Conservation (phyloP, 768 basidiomycete species). For the Suillus subluteus region DNA sequence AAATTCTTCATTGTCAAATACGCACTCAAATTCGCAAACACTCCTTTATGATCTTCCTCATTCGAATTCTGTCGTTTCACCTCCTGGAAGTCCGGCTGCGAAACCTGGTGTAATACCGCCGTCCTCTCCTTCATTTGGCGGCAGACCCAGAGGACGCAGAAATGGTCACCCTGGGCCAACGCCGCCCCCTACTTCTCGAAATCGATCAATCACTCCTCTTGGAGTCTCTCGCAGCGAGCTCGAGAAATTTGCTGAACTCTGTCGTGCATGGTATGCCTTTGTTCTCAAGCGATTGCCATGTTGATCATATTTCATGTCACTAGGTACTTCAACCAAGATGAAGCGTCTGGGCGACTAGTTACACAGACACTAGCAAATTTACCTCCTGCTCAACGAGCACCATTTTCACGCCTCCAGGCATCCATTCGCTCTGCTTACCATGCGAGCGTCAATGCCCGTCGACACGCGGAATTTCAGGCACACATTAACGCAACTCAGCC, state of each 20-base stretch:
- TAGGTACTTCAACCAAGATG: slow-evolving; percentile 87
- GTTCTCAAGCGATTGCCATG: slow-evolving; percentile 9
- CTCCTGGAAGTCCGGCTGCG: slow-evolving; percentile 57
- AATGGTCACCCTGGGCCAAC: slow-evolving; percentile 52
- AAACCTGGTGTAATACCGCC: slow-evolving; percentile 52
- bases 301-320: slow-evolving; percentile 16
- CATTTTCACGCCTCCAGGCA: slow-evolving; percentile 85
- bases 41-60: slow-evolving; percentile 81
- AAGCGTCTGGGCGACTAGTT: slow-evolving; percentile 77
- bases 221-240: slow-evolving; percentile 68
- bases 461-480: slow-evolving; percentile 85
- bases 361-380: slow-evolving; percentile 80
- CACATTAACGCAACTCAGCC: slow-evolving; percentile 78
- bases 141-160: slow-evolving; percentile 52
- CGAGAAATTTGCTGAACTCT: slow-evolving; percentile 77
- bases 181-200: slow-evolving; percentile 60
- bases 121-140: slow-evolving; percentile 56
- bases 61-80: slow-evolving; percentile 51
- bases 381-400: slow-evolving; percentile 82
- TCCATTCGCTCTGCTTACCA: slow-evolving; percentile 87
- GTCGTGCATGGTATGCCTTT: slow-evolving; percentile 70
- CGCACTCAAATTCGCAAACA: slow-evolving; percentile 54
- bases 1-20: slow-evolving; percentile 46
- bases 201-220: slow-evolving; percentile 73
- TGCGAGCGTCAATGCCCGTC: slow-evolving; percentile 72